Base-by-base conservation (phyloP, 495 filamentous ascomycete genomes). In the Penicillium macrosclerotiorum region DNA sequence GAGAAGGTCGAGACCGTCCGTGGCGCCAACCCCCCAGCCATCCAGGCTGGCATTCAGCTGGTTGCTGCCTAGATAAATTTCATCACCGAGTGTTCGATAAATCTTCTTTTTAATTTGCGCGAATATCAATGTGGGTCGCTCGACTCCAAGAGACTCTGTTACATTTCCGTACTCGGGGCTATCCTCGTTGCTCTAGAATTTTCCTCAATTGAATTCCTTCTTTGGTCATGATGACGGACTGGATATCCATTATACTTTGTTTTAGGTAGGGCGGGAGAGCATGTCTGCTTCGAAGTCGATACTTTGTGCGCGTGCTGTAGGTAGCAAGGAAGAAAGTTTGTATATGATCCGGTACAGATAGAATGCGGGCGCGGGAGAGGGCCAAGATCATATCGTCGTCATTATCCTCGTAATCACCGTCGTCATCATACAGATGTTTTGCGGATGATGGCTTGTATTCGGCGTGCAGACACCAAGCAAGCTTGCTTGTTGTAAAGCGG, bases 11-110 rank as follows among this genome's bases (percentile, higher is more conserved):
- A 75, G 19, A 86, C 89, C 59, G 73, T 96, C 41, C 77, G 93
- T 22, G 93, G 93, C 44, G 93, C 93, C 42, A 93, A 89, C 68
- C 82, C 83, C 2, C 65, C 68, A 42, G 80, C 77, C 19, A 64
- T 95, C 25, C 62, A 77, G 60, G 66, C 72, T 29, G 77, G 76
- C 37, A 72, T 88, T 20, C 51, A 65, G 53, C 7, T 45, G 34
- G 29, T 43, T 8, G 31, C 31, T 54, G 24, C 39, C 61, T 41
- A 42, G 44, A 22, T 63, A 60, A 22, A 50, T 47, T 48, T n/a
- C n/a, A n/a, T n/a, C n/a, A n/a, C n/a, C n/a, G n/a, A n/a, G n/a
- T 14, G 11, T 20, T 19, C 24, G 17, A 44, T 25, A 33, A 2
- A 37, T 11, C 8, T 17, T 20, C 34, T 20, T 38, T 25, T 16